Conservation (phyloP, 169 alveolate genomes). For the Plasmodium cynomolgi region DNA sequence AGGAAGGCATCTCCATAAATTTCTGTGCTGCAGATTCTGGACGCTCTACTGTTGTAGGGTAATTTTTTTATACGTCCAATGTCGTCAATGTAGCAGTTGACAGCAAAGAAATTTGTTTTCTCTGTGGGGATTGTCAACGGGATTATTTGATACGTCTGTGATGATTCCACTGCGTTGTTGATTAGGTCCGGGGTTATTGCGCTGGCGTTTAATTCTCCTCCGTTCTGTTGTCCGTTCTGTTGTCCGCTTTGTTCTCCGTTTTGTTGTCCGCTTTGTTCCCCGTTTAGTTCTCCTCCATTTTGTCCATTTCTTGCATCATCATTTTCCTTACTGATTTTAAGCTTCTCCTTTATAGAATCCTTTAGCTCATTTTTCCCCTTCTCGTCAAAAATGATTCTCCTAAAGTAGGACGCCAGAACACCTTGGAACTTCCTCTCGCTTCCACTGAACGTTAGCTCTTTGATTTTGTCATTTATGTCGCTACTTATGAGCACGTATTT, state of each 20-base stretch:
- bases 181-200: conserved; percentile 47
- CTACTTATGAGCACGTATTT: conserved; percentile 82
- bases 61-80: conserved; percentile 90
- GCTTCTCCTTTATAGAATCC: conserved; percentile 76
- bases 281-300: background rate
- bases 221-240: background rate
- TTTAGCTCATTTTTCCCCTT: conserved; percentile 77
- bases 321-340: conserved; percentile 49
- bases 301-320: conserved; percentile 19
- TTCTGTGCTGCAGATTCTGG: conserved; percentile 90
- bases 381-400: conserved; percentile 77
- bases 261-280: background rate
- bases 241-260: background rate
- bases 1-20: conserved; percentile 92
- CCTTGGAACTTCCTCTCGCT: conserved; percentile 79
- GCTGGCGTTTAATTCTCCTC: conserved; percentile 6
- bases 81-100: conserved; percentile 91
- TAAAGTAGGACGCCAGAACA: conserved; percentile 77
- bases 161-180: conserved; percentile 60
- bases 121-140: conserved; percentile 90
- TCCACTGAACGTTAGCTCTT: conserved; percentile 81
- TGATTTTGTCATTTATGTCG: conserved; percentile 80
- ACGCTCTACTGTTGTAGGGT: conserved; percentile 91
- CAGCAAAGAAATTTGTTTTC: conserved; percentile 82
- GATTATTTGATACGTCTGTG: conserved; percentile 86